Percentiles rank a stretch among this genome's conserved stretches.
phyloP scores from a whole-genome alignment of 495 filamentous ascomycete species.

The Hypoxylon trugodes region DNA sequence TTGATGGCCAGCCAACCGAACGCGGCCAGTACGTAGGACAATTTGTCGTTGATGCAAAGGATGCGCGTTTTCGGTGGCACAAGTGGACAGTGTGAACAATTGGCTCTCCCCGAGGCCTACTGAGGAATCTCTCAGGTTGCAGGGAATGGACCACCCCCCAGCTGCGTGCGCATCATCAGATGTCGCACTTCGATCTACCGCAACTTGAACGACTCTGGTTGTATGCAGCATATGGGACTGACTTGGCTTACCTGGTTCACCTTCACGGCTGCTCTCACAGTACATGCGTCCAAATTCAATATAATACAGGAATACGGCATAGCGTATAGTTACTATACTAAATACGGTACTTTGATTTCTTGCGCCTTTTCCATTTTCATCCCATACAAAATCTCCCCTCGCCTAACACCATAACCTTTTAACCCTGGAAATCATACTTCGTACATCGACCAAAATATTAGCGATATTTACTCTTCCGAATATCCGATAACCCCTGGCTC shows the following conservation, averaged over 20 bases:
- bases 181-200: conserved; percentile 32
- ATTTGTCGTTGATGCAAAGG: conserved; percentile 30
- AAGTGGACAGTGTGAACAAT: conserved; percentile 17
- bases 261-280: conserved; percentile 16
- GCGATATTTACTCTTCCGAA: not conserved
- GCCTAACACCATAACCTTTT: no score
- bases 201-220: conserved; percentile 32
- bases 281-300: conserved; percentile 15
- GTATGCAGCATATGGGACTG: conserved; percentile 26
- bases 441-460: no score
- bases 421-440: conserved; percentile 2
- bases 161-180: conserved; percentile 34
- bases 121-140: conserved; percentile 38
- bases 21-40: conserved; percentile 38
- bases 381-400: not conserved
- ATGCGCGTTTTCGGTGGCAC: conserved; percentile 35
- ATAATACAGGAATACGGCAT: conserved; percentile 12
- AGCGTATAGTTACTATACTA: no score
- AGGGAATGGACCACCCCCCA: conserved; percentile 23
- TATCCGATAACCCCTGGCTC: not conserved
- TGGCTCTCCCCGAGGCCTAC: conserved; percentile 29
- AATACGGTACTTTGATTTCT: conserved; percentile 19
- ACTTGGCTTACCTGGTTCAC: not conserved
- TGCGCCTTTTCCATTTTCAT: conserved; percentile 21
- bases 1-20: conserved; percentile 26